These are phyloP conservation scores for Bipolaris cookei DNA, from an alignment of 2,329 filamentous ascomycete genomes.

Conservation along the genomic window DNA sequence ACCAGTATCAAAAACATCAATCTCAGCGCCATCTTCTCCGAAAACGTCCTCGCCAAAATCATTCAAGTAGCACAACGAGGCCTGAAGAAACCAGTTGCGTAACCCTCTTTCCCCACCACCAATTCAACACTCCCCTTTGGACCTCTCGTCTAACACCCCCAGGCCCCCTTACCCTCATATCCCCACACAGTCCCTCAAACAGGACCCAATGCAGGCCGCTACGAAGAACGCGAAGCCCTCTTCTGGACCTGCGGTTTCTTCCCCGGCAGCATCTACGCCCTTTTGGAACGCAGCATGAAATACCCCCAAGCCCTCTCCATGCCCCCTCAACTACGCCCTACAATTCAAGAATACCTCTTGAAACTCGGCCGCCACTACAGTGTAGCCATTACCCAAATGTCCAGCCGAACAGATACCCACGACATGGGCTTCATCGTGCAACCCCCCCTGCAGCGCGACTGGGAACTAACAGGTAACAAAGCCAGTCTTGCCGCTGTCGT, in stretches of 20 bases:
- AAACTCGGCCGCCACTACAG: constrained; percentile 40
- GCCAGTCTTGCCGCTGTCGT: constrained; percentile 52
- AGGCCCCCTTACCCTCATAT: constrained; percentile 40
- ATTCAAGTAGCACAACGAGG: constrained; percentile 43
- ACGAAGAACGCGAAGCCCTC: constrained; percentile 45
- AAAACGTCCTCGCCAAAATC: constrained; percentile 42
- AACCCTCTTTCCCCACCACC: neutral
- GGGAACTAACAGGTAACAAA: constrained; percentile 54
- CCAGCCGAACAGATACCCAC: constrained; percentile 57
- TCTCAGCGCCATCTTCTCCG: constrained; percentile 36
- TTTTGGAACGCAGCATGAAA: constrained; percentile 41
- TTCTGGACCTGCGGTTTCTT: constrained; percentile 50
- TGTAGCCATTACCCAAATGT: constrained; percentile 44
- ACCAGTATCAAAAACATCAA: constrained; percentile 35
- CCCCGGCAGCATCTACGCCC: constrained; percentile 43
- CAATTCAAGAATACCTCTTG: constrained; percentile 34
- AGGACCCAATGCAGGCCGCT: constrained; percentile 31
- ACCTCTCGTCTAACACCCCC: neutral
- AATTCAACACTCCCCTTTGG: too few species aligned
- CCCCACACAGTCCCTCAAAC: constrained; percentile 44
- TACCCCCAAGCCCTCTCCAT: constrained; percentile 37
- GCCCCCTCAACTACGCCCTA: constrained; percentile 23
- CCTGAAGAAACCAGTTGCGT: constrained; percentile 32
- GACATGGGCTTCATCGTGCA: constrained; percentile 63
- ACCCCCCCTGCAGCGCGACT: constrained; percentile 56